phyloP scores from a whole-genome alignment of 1,284 basidiomycete species.

The Cutaneotrichosporon cyanovorans region DNA sequence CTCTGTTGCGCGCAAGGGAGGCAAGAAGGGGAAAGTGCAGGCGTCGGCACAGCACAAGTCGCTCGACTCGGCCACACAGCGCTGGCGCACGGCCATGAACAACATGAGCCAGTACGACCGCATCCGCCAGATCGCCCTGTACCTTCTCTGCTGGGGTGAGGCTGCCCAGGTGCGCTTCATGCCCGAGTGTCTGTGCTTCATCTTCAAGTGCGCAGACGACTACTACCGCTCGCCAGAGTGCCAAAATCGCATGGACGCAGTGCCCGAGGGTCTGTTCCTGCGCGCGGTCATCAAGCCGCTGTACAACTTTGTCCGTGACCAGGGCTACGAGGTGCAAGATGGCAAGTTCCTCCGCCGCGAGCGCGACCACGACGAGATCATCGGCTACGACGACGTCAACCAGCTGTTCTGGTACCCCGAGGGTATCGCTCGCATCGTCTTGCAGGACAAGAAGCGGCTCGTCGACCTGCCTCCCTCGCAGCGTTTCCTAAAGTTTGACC shows the following conservation, averaged over 20 bases:
- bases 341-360: slow-evolving; percentile 92
- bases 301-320: slow-evolving; percentile 96
- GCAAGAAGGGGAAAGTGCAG: slow-evolving; percentile 44
- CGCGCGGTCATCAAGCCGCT: slow-evolving; percentile 86
- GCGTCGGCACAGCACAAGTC: slow-evolving; percentile 64
- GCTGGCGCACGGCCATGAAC: slow-evolving; percentile 98
- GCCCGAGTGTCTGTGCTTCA: slow-evolving; percentile 95
- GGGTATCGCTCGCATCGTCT: slow-evolving; percentile 84
- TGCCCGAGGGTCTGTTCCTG: slow-evolving; percentile 91
- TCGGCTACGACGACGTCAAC: slow-evolving; percentile 99
- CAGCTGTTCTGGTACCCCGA: slow-evolving; percentile 99
- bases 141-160: slow-evolving; percentile 95
- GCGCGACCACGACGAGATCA: slow-evolving; percentile 86
- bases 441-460: slow-evolving; percentile 58
- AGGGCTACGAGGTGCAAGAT: slow-evolving; percentile 94
- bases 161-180: slow-evolving; percentile 97
- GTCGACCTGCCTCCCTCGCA: slow-evolving; percentile 81
- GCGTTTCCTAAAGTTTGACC: slow-evolving; percentile 89
- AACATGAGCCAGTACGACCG: slow-evolving; percentile 98
- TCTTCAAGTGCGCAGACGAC: slow-evolving; percentile 99
- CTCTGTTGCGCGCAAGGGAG: slow-evolving; percentile 59
- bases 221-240: slow-evolving; percentile 99
- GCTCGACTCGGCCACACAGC: slow-evolving; percentile 73
- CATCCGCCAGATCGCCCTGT: slow-evolving; percentile 91
- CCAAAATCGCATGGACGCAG: slow-evolving; percentile 84